Evolutionary conservation across 257 asterid species (phyloP).

Genomic region (Osmanthus fragrans): DNA sequence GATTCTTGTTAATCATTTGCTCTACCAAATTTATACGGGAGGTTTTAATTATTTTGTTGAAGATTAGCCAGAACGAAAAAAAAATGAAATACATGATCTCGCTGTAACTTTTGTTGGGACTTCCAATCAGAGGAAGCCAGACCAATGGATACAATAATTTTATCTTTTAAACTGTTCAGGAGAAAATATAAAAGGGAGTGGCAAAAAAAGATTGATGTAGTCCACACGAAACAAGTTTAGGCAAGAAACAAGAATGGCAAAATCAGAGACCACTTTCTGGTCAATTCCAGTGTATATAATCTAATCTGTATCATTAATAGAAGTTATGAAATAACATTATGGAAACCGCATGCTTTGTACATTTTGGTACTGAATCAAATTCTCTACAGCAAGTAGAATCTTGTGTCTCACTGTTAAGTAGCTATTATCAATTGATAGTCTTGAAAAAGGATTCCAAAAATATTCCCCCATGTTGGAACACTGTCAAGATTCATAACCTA

Average conservation of each 20-base stretch:
- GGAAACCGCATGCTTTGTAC: background rate
- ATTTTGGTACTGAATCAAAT: conserved; percentile 20
- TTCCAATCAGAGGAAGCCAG: background rate
- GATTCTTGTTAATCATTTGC: background rate
- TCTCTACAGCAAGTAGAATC: conserved; percentile 22
- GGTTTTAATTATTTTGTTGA: background rate
- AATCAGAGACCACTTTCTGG: conserved; percentile 16
- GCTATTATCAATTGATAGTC: conserved; percentile 8
- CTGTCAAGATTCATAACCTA: conserved; percentile 12
- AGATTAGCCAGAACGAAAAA: background rate
- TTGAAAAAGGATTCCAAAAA: background rate
- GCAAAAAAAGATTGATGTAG: background rate
- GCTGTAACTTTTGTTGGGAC: too few relatives aligned
- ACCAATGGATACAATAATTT: too few relatives aligned
- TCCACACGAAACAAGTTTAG: conserved; percentile 8
- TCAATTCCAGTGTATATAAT: conserved; percentile 17
- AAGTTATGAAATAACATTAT: conserved; percentile 20
- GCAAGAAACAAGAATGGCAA: conserved; percentile 31
- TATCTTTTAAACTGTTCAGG: too few relatives aligned
- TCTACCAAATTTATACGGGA: background rate
- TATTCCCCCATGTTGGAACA: background rate
- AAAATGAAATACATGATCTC: too few relatives aligned
- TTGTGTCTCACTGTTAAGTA: conserved; percentile 22
- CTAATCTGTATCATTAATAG: conserved; percentile 1
- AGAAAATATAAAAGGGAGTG: too few relatives aligned